Percentiles rank a stretch among this genome's conserved stretches.
phyloP scores from a whole-genome alignment of 805 yeast genomes.

The Metschnikowia kunwiensis region DNA sequence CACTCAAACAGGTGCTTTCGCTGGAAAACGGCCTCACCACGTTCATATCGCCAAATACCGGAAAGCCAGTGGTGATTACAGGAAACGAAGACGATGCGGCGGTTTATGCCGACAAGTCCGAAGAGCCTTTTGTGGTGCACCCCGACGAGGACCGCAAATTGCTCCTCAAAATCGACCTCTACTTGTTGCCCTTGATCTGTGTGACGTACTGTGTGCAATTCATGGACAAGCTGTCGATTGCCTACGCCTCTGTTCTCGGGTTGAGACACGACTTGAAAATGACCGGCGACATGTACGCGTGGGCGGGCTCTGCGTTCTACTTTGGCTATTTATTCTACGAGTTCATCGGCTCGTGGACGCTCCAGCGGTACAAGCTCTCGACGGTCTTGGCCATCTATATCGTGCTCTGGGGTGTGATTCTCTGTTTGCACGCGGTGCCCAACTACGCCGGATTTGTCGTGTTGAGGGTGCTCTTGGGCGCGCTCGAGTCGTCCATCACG shows the following conservation, averaged over 20 bases:
- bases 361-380: constrained; percentile 4
- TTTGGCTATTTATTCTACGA: constrained; percentile 3
- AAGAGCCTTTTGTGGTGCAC: constrained; percentile 25
- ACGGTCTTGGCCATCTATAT: neutral
- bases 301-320: constrained; percentile 18
- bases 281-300: constrained; percentile 29
- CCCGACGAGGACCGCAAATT: constrained; percentile 31
- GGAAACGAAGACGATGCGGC: constrained; percentile 45
- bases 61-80: constrained; percentile 22
- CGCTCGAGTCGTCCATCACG: constrained; percentile 1
- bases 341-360: neutral
- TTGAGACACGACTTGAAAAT: constrained; percentile 37
- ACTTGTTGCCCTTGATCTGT: constrained; percentile 50
- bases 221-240: constrained; percentile 32
- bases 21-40: constrained; percentile 10
- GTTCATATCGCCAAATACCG: constrained; percentile 14
- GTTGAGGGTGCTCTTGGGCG: constrained; percentile 4
- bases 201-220: constrained; percentile 26
- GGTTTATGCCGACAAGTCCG: constrained; percentile 33
- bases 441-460: constrained; percentile 3
- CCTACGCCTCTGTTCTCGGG: constrained; percentile 51
- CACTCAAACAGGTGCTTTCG: neutral
- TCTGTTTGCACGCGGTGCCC: constrained; percentile 4
- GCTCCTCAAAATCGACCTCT: constrained; percentile 31
- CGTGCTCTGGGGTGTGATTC: constrained; percentile 7